phyloP scores from a whole-genome alignment of 2,329 filamentous ascomycete genomes.

The Cadophora sp. region DNA sequence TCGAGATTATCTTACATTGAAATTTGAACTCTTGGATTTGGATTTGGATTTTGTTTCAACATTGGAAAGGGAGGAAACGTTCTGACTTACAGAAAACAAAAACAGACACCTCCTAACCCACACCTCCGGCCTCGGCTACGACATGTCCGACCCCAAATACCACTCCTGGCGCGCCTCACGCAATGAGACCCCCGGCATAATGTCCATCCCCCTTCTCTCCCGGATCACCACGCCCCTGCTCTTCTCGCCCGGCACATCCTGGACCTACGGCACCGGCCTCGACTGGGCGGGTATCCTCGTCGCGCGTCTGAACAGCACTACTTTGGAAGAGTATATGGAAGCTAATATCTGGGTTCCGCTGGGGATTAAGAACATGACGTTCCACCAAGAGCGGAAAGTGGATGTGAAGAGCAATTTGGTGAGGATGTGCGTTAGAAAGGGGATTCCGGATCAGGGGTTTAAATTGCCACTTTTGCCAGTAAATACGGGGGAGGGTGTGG shows the following conservation, averaged over 20 bases:
- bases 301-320: constrained; percentile 45
- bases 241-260: constrained; percentile 67
- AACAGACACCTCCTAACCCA: constrained; percentile 32
- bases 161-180: constrained; percentile 18
- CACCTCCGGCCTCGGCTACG: constrained; percentile 32
- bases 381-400: constrained; percentile 30
- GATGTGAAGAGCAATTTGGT: constrained; percentile 31
- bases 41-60: too few species aligned
- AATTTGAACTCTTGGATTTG: too few species aligned
- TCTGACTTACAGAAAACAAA: background rate
- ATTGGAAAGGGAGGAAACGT: background rate
- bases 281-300: constrained; percentile 61
- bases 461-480: background rate
- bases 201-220: constrained; percentile 8
- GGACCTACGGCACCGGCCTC: constrained; percentile 61
- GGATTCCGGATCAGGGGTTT: constrained; percentile 1
- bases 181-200: constrained; percentile 13
- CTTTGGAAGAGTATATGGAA: constrained; percentile 35
- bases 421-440: constrained; percentile 25
- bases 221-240: constrained; percentile 54
- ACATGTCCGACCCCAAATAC: constrained; percentile 23
- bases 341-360: constrained; percentile 37
- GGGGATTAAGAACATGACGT: constrained; percentile 36
- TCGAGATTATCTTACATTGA: too few species aligned
- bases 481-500: constrained; percentile 19